Evolutionary conservation across 345 rosid genomes (phyloP), one percentile per base, ranked within the genome.

Genomic region (Turritis glabra): DNA sequence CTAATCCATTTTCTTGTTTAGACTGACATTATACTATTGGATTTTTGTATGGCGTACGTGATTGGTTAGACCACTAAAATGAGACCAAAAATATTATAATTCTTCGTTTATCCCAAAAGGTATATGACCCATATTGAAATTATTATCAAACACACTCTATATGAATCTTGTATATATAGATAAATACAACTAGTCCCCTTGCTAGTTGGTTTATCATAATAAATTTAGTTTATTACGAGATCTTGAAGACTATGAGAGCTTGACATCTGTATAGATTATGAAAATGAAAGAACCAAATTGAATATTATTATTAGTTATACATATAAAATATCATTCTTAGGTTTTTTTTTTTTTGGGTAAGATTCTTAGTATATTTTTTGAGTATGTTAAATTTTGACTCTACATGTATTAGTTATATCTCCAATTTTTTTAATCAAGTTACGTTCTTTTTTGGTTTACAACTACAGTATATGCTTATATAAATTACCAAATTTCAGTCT

Each of bases 51-150:
- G 44, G 73, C 68, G 23, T 59, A 59, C 44, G 56, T 68, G 74
- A 60, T 51, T 60, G 79, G 30, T 68, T 75, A 75, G 69, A 74
- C 50, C 30, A 35, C n/a, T 43, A 46, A 44, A 27, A 5, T 26
- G 30, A 55, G 59, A 57, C 64, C 5, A 18, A 61, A 21, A 48
- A 13, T 40, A 22, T 41, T 67, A 6, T 55, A 76, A 55, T 63
- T 54, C 51, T 69, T 76, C 75, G 65, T 44, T 54, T 44, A 35
- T 76, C 53, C 75, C 65, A 76, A 69, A 69, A 76, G 75, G 52
- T 63, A 76, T 54, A 70, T 69, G 75, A 69, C 80, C 75, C 70
- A 58, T 68, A 55, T 32, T 44, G 41, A 70, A 46, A 43, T 44
- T 14, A 46, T 41, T 56, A 69, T 25, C 12, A 37, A 32, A 54